Base-by-base conservation (phyloP, 108 stramenopile genomes). In the Mayamaea pseudoterrestris region DNA sequence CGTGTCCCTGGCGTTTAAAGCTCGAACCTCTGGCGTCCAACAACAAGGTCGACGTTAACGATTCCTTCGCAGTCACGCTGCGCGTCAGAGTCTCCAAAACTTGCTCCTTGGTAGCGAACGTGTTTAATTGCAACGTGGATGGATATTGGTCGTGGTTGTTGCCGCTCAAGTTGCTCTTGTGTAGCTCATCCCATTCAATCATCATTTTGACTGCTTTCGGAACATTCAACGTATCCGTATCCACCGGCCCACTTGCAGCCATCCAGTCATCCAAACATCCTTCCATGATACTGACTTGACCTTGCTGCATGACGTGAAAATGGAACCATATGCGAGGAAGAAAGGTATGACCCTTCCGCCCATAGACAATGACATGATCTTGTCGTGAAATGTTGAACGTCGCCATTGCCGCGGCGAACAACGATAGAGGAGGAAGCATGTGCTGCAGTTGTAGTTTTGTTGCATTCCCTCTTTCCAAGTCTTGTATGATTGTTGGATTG, bases 191-290 rank as follows among this genome's bases (percentile, higher is more conserved):
- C 44, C 22, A n/a, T 42, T 41, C 21, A 44, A 44, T 1, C 45
- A 27, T 27, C 9, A 0, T 1, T 28, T 47, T 27, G 13, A 8
- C 23, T 13, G 47, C 61, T 67, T 17, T 32, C 57, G 22, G 44
- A 28, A 28, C 28, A 27, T 1, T 48, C 17, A 46, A n/a, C 5
- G 47, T 2, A 16, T 34, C 47, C 22, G 44, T 23, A 13, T 83
- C 80, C 5, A 78, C 47, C 3, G 50, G 42, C 5, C 80, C 80
- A 17, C 74, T 74, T 35, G 5, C 14, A 27, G 30, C 39, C n/a
- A 62, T 55, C 80, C 80, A 83, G 40, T 83, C 74, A 16, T 76
- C 58, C 29, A 78, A 61, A 27, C 53, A 61, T 18, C 78, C 82
- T 49, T 84, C 75, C 11, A 84, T 35, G 30, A 84, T 54, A 14